Evolutionary conservation across 2,329 filamentous ascomycete genomes (phyloP).

Genomic region (Ophiostoma fasciatum): DNA sequence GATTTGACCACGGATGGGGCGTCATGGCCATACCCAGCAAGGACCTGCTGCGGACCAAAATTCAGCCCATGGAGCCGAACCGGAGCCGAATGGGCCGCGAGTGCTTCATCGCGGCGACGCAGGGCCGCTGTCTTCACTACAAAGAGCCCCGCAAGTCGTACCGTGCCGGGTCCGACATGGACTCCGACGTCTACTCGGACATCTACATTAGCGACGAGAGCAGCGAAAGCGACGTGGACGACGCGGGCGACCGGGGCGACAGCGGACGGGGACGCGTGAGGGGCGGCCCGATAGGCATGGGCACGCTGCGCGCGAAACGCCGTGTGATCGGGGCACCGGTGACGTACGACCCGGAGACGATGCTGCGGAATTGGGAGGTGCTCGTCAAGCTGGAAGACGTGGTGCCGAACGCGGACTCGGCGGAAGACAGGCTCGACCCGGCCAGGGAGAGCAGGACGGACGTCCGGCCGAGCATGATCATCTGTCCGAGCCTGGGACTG

Average conservation of each 20-base stretch:
- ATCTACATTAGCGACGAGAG: neutral
- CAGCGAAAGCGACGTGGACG: neutral
- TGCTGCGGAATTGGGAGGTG: constrained; percentile 1
- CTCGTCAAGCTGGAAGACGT: too few species aligned
- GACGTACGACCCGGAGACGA: neutral
- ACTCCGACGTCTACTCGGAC: neutral
- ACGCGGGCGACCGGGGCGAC: neutral
- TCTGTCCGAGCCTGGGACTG: constrained; percentile 7
- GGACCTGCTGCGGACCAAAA: constrained; percentile 1
- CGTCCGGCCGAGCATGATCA: constrained; percentile 4
- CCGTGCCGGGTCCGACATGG: too few species aligned
- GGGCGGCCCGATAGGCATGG: too few species aligned
- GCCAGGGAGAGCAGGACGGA: neutral
- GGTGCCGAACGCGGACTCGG: too few species aligned
- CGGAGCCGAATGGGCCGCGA: neutral
- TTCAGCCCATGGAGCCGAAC: neutral
- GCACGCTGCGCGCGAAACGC: too few species aligned
- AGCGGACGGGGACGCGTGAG: neutral
- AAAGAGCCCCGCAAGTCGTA: too few species aligned
- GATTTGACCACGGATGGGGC: constrained; percentile 29
- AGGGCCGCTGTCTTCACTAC: too few species aligned
- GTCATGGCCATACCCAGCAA: constrained; percentile 26
- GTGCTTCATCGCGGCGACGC: too few species aligned
- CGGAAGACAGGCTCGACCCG: too few species aligned
- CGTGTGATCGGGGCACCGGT: too few species aligned